phyloP scores from a whole-genome alignment of 768 basidiomycete genomes.

The Vararia minispora region DNA sequence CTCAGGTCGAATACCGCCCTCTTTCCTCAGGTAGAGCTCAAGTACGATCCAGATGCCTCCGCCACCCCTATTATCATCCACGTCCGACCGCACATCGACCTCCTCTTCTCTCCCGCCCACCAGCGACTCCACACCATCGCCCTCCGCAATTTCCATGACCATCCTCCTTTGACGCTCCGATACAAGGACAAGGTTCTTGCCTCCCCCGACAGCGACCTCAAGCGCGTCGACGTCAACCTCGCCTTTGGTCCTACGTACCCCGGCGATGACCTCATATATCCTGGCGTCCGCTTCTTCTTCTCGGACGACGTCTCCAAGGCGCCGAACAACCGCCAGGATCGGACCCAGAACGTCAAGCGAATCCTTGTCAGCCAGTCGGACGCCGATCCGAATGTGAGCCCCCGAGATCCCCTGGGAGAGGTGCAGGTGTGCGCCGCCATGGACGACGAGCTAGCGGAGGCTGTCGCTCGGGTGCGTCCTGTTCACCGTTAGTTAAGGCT shows the following conservation, averaged over 20 bases:
- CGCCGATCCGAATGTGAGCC: slow-evolving; percentile 35
- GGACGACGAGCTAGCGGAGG: slow-evolving; percentile 60
- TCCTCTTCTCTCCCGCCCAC: slow-evolving; percentile 72
- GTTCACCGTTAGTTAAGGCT: neutral
- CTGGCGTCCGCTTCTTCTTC: slow-evolving; percentile 77
- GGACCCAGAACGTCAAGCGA: slow-evolving; percentile 66
- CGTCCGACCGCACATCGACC: slow-evolving; percentile 69
- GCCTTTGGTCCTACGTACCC: slow-evolving; percentile 81
- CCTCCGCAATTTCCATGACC: slow-evolving; percentile 54
- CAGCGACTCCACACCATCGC: slow-evolving; percentile 76
- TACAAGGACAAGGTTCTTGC: slow-evolving; percentile 60
- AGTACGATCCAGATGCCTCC: slow-evolving; percentile 66
- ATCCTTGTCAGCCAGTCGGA: slow-evolving; percentile 65
- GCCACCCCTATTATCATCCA: slow-evolving; percentile 70
- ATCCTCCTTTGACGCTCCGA: slow-evolving; percentile 55
- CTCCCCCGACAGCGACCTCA: slow-evolving; percentile 46
- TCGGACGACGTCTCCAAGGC: slow-evolving; percentile 56
- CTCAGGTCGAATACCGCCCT: slow-evolving; percentile 53
- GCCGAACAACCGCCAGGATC: slow-evolving; percentile 32
- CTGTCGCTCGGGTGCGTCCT: slow-evolving; percentile 48
- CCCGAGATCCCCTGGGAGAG: slow-evolving; percentile 76
- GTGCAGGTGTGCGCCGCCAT: slow-evolving; percentile 53
- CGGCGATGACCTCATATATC: slow-evolving; percentile 66
- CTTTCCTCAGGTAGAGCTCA: slow-evolving; percentile 76
- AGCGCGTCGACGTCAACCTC: slow-evolving; percentile 53